Conservation (phyloP, 192 early-diverging fungal species). For the Coemansia sp. region DNA sequence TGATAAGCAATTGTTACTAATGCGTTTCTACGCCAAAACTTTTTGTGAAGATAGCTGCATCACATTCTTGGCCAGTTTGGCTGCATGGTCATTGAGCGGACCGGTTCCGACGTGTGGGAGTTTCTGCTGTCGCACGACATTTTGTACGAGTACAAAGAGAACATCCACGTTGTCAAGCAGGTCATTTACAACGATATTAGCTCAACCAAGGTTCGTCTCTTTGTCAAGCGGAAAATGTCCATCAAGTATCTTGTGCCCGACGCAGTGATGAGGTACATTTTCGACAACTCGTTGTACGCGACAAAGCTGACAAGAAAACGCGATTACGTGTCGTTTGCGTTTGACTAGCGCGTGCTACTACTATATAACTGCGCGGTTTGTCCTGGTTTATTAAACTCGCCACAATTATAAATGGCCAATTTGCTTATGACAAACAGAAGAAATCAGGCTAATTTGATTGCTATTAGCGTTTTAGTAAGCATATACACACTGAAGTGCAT, state of each 20-base stretch:
- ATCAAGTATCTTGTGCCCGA: conserved; percentile 94
- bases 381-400: conserved; percentile 4
- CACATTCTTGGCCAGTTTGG: conserved; percentile 90
- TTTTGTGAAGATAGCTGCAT: conserved; percentile 56
- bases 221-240: conserved; percentile 91
- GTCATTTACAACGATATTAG: conserved; percentile 97
- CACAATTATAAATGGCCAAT: not conserved
- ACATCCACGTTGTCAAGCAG: conserved; percentile 93
- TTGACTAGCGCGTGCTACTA: conserved; percentile 30
- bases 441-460: not conserved
- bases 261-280: conserved; percentile 88
- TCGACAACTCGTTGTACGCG: conserved; percentile 72
- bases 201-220: conserved; percentile 93
- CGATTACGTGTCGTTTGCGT: conserved; percentile 54
- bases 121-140: conserved; percentile 90
- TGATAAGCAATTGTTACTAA: too few relatives aligned
- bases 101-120: conserved; percentile 90
- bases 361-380: not conserved
- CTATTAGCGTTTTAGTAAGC: not conserved
- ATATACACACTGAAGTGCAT: not conserved
- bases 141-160: conserved; percentile 83
- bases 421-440: not conserved
- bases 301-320: conserved; percentile 55
- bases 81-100: conserved; percentile 93
- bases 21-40: not conserved